Base-by-base conservation (phyloP, 202 grass and related monocot genomes). In the Brachypodium distachyon region DNA sequence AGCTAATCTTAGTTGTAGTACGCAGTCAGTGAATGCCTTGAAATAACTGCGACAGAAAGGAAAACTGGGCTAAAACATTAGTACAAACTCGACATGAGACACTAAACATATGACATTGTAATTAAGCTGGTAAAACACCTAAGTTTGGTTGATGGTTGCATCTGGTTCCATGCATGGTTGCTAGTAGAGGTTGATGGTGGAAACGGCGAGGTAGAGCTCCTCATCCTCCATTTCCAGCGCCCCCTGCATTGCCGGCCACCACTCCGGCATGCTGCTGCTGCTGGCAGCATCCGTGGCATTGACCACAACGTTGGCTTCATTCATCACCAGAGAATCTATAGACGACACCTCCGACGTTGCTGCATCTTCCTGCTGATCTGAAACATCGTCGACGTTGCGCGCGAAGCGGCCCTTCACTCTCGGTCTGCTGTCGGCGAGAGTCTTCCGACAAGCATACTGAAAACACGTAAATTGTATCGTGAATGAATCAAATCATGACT, bases 361-460 rank as follows among this genome's bases (percentile, higher is more conserved):
- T 7, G 42, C 17, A 18, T 70, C 66, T 4, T 70, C 66, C 17
- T 9, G 43, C 16, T 33, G 66, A 70, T 70, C 65, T 10, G 41
- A 23, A 6, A 27, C 50, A 18, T 42, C 63, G 77, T 67, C 62
- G 41, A 25, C 69, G 29, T 83, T 83, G 40, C 84, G 68, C 2
- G 91, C 85, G 61, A 93, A 93, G 19, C 91, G 87, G 26, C 91
- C 91, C 80, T 87, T 90, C 63, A 90, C 88, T 54, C 91, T 73
- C 12, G 84, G 88, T 27, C 85, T 68, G 61, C 88, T 94, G 77
- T 94, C 88, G 3, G 91, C 91, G 1, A 93, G 91, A 3, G 87
- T 93, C 82, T 90, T 93, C 82, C 88, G 73, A 75, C 88, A 91
- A 57, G 88, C 91, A 66, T 94, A 94, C 91, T 93, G 26, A 16